Evolutionary conservation across 176 grass and related monocot species (phyloP), one percentile per base, ranked within the genome.

Genomic region (Raddia distichophylla): DNA sequence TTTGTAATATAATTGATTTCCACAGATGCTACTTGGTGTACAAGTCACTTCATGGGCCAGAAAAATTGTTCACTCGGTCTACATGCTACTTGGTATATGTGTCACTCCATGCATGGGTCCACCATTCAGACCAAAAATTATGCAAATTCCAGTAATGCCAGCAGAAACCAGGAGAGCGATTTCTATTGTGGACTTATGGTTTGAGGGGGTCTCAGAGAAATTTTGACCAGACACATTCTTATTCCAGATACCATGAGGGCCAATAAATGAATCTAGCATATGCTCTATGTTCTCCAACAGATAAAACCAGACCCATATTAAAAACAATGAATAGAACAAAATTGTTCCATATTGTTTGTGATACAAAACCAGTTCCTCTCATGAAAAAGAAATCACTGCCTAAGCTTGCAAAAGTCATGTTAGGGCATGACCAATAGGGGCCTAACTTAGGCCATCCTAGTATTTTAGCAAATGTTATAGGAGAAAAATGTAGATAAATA

Each of bases 61-160:
- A 16, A 10, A 65, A 66, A 75, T 1, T 42, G 55, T 17, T 2
- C 7, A 48, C n/a, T 11, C n/a, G 20, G 46, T 20, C 37, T 5
- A 40, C 37, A 40, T 40, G 37, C 37, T 40, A 5, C 37, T 40
- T 40, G 37, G 37, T 27, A 40, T 40, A 27, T 27, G 27, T 27
- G 27, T 27, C 27, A 27, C 27, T 5, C 14, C 15, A 67, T 57
- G 60, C n/a, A 83, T 27, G 20, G 81, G n/a, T 66, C 66, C 71
- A 83, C 7, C 20, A 57, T 83, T 18, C 50, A 44, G 47, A 5
- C 19, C 37, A 83, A 54, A n/a, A 40, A 43, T 66, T 76, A 67
- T 44, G 20, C 46, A 2, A 3, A 75, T n/a, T n/a, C 40, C 42
- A 75, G 34, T 43, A 75, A 32, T 60, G 14, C 46, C 18, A 54